Conservation (phyloP, 129 eudicot species). For the Smallanthus sonchifolius region DNA sequence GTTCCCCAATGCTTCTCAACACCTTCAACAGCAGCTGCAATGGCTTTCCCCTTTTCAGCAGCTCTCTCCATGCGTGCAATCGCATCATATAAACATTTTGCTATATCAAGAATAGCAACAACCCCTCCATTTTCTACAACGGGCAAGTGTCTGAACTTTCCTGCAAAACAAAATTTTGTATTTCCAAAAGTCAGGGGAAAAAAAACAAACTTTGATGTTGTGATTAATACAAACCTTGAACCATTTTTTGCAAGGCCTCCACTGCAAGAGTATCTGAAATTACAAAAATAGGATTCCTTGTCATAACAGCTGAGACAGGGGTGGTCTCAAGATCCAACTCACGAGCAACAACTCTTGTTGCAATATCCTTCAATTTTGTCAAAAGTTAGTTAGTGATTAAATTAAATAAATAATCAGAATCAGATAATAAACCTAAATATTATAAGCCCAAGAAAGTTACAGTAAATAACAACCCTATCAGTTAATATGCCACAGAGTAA, state of each 20-base stretch:
- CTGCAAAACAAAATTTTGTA: conserved; percentile 32
- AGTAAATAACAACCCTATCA: conserved; percentile 54
- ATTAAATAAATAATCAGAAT: background rate
- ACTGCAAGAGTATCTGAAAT: conserved; percentile 94
- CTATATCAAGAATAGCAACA: conserved; percentile 91
- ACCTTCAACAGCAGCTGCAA: conserved; percentile 99
- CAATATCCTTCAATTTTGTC: conserved; percentile 64
- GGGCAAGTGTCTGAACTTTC: conserved; percentile 95
- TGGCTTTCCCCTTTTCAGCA: conserved; percentile 98
- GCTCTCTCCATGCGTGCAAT: conserved; percentile 98
- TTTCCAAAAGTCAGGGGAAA: background rate
- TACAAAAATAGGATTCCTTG: conserved; percentile 87
- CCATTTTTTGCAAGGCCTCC: conserved; percentile 98
- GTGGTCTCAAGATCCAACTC: conserved; percentile 84
- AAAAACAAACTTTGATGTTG: background rate
- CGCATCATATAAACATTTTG: conserved; percentile 93
- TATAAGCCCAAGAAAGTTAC: background rate
- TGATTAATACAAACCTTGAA: conserved; percentile 56
- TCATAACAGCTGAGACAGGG: conserved; percentile 92
- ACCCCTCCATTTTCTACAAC: conserved; percentile 98
- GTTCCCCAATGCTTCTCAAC: conserved; percentile 96
- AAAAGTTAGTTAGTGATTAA: background rate
- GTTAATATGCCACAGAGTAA: conserved; percentile 93
- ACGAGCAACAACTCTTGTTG: conserved; percentile 81
- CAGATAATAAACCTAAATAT: background rate